phyloP scores from a whole-genome alignment of 73 alveolate species.

The Paramecium pentaurelia region DNA sequence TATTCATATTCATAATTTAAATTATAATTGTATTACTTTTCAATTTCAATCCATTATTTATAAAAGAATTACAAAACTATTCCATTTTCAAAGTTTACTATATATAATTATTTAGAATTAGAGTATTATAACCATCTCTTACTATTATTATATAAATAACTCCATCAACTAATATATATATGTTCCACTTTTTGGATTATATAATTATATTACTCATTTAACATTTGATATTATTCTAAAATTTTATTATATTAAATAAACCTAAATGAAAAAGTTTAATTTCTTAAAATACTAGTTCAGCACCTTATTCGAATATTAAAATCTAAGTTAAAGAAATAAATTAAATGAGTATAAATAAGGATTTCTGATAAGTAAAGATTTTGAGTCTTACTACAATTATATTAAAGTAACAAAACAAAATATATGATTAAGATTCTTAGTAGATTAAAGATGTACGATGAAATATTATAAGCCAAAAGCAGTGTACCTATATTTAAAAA shows the following conservation, averaged over 20 bases:
- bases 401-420: neutral
- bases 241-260: too few species aligned
- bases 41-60: neutral
- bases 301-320: neutral
- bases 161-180: too few species aligned
- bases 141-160: neutral
- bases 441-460: neutral
- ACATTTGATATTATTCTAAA: too few species aligned
- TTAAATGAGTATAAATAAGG: neutral
- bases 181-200: too few species aligned
- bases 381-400: constrained; percentile 12
- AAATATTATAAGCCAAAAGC: neutral
- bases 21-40: too few species aligned
- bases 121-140: neutral
- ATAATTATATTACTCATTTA: too few species aligned
- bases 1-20: neutral
- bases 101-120: too few species aligned
- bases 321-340: neutral
- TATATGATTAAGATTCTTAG: neutral
- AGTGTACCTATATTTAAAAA: neutral
- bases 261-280: neutral
- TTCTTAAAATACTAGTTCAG: neutral
- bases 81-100: neutral
- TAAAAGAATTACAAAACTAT: too few species aligned
- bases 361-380: neutral